phyloP scores from a whole-genome alignment of 1,284 basidiomycete species.

The Laetiporus sulphureus region DNA sequence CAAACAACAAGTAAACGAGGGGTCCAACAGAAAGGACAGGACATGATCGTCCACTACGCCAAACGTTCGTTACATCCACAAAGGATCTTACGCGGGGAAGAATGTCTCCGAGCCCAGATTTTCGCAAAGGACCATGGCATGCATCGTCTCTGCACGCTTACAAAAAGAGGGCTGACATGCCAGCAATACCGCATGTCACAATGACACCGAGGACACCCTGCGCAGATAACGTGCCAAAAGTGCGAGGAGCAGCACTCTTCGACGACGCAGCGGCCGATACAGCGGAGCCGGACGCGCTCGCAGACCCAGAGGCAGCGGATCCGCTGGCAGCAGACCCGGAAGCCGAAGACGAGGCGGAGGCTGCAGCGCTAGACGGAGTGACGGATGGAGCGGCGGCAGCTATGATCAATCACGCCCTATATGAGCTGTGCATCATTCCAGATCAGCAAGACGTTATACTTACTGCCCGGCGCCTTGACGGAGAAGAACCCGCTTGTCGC shows the following conservation, averaged over 20 bases:
- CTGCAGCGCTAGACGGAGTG: constrained; percentile 5
- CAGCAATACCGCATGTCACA: constrained; percentile 20
- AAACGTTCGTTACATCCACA: no score
- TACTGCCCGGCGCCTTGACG: constrained; percentile 31
- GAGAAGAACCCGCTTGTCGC: constrained; percentile 36
- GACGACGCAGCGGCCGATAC: constrained; percentile 8
- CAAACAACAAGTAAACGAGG: no score
- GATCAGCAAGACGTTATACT: constrained; percentile 10
- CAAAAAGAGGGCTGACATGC: constrained; percentile 21
- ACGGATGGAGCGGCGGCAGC: constrained; percentile 12
- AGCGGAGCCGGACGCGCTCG: constrained; percentile 9
- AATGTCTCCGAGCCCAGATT: no score
- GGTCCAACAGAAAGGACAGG: no score
- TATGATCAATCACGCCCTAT: no score
- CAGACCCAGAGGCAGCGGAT: constrained; percentile 1
- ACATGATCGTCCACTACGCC: no score
- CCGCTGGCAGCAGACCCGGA: constrained; percentile 6
- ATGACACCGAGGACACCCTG: constrained; percentile 16
- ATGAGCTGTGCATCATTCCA: no score
- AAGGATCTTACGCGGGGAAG: no score
- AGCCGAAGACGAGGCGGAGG: constrained; percentile 3
- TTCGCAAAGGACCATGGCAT: no score
- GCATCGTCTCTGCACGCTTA: constrained; percentile 7
- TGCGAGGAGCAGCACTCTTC: constrained; percentile 9
- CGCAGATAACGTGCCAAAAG: constrained; percentile 4